These are phyloP conservation scores for Choanephora cucurbitarum DNA, from an alignment of 371 early-diverging fungal genomes.

Conservation along the genomic window DNA sequence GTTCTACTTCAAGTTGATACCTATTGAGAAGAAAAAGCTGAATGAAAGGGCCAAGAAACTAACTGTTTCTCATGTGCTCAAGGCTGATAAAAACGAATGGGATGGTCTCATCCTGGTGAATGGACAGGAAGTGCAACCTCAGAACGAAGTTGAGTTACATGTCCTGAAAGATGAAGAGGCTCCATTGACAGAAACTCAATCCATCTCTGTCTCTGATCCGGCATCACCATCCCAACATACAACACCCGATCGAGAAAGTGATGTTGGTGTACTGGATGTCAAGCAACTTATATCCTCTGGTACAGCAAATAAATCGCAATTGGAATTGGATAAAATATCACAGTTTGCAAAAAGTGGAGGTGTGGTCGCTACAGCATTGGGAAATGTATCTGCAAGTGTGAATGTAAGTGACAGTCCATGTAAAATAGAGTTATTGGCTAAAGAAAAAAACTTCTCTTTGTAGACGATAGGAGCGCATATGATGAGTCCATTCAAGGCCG, in stretches of 20 bases:
- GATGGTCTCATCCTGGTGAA: constrained; percentile 24
- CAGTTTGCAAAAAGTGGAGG: constrained; percentile 21
- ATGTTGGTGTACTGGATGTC: too few relatives aligned
- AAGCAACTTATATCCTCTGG: not conserved
- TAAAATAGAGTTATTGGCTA: constrained; percentile 12
- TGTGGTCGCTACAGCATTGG: constrained; percentile 34
- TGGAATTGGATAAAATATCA: not conserved
- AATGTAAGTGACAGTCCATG: constrained; percentile 34
- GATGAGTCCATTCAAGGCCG: constrained; percentile 22
- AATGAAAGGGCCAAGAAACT: constrained; percentile 18
- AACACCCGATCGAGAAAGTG: not conserved
- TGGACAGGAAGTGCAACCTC: constrained; percentile 6
- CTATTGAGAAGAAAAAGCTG: constrained; percentile 20
- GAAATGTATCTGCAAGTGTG: constrained; percentile 37
- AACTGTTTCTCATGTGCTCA: constrained; percentile 36
- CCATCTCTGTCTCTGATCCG: too few relatives aligned
- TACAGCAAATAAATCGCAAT: not conserved
- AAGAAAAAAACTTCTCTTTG: not conserved
- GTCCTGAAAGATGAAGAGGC: too few relatives aligned
- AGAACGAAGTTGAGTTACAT: constrained; percentile 9
- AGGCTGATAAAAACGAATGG: constrained; percentile 34
- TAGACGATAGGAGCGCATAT: constrained; percentile 26
- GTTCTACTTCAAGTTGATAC: constrained; percentile 27
- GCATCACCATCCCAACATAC: too few relatives aligned
- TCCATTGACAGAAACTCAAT: too few relatives aligned